phyloP scores from a whole-genome alignment of 2,329 filamentous ascomycete genomes.

The Aureobasidium uvarum region DNA sequence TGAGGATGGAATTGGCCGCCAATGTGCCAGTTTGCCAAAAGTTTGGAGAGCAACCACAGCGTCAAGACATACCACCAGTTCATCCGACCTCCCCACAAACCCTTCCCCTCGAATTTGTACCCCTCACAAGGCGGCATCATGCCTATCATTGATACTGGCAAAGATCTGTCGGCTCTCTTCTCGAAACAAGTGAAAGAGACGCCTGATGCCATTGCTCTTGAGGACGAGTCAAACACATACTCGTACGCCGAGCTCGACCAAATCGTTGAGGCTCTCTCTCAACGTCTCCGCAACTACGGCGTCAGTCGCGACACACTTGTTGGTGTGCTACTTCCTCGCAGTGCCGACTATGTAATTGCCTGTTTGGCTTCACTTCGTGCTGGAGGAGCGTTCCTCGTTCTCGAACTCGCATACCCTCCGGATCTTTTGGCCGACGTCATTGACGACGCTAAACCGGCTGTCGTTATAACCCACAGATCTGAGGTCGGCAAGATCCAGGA shows the following conservation, averaged over 20 bases:
- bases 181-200: conserved; percentile 65
- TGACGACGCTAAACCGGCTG: conserved; percentile 68
- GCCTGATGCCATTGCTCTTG: conserved; percentile 67
- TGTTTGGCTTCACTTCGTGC: conserved; percentile 75
- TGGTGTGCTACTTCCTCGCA: conserved; percentile 71
- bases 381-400: conserved; percentile 75
- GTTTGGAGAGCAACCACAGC: conserved; percentile 12
- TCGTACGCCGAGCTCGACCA: conserved; percentile 72
- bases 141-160: conserved; percentile 66
- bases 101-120: not conserved
- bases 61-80: conserved; percentile 25
- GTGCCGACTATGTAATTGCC: conserved; percentile 75
- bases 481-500: conserved; percentile 65
- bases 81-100: conserved; percentile 15
- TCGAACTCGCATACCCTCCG: conserved; percentile 75
- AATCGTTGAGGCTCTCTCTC: conserved; percentile 63
- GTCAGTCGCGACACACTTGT: conserved; percentile 72
- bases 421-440: conserved; percentile 72
- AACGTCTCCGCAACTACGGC: conserved; percentile 63
- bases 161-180: conserved; percentile 72
- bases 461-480: conserved; percentile 66
- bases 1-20: conserved; percentile 17
- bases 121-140: conserved; percentile 44
- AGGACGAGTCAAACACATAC: conserved; percentile 65
- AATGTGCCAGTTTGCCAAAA: conserved; percentile 25